Evolutionary conservation across 1,284 basidiomycete species (phyloP), one percentile per base, ranked within the genome.

Genomic region (Mycena sp.): DNA sequence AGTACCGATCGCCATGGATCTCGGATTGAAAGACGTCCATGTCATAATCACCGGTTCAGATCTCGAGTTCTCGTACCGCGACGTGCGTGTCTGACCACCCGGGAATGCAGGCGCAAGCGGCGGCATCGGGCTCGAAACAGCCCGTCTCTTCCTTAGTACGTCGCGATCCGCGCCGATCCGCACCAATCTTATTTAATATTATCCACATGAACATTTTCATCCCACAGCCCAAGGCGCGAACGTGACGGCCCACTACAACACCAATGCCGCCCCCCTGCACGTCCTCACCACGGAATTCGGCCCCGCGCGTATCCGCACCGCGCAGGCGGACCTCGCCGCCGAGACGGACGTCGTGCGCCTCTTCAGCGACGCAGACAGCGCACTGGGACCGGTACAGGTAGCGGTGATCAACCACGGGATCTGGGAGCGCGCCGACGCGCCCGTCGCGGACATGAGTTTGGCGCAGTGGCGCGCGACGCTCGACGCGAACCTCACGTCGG

Each of bases 161-260:
- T 72, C 41, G 21, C 61, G 26, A n/a, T n/a, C n/a, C n/a, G n/a
- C n/a, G n/a, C n/a, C 45, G 16, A 46, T 37, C 35, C 19, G 37
- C 48, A 38, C 23, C n/a, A 17, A 19, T 9, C 1, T 11, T 17
- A 6, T 7, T 46, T 4, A 14, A 11, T 29, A 4, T n/a, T 40
- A 16, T 14, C 30, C 51, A n/a, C n/a, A n/a, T n/a, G n/a, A n/a
- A n/a, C n/a, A n/a, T n/a, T n/a, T 26, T 11, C 30, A 43, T 40
- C 10, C 29, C 57, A 25, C 71, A 91, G 14, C 7, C 7, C 86
- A 89, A 66, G 89, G 88, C 2, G 88, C 91, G 4, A 82, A 82
- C 58, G 89, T 93, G 6, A 87, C 89, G 0, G 90, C 89, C 0
- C 89, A 92, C 70, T 93, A 88, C 75, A 88, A 91, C 74, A 81